Evolutionary conservation across 2,329 filamentous ascomycete genomes (phyloP).

Genomic region (Penicillium sp.): DNA sequence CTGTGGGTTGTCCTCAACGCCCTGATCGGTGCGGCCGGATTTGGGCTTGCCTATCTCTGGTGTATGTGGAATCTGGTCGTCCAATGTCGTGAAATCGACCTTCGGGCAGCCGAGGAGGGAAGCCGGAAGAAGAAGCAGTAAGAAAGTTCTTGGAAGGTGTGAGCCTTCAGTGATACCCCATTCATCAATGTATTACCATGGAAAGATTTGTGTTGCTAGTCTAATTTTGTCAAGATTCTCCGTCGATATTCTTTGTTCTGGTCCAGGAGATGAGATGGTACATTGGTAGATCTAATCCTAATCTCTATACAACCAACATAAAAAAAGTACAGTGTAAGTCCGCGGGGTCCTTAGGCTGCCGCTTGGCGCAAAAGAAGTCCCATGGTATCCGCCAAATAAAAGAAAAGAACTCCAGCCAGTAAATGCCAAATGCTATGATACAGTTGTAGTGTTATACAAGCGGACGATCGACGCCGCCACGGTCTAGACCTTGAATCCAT

Average conservation of each 20-base stretch:
- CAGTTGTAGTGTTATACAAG: conserved; percentile 26
- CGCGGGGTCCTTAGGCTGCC: neutral
- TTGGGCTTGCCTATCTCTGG: conserved; percentile 89
- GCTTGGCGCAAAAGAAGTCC: neutral
- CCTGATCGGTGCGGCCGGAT: conserved; percentile 81
- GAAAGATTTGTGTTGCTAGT: neutral
- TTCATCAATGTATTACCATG: conserved; percentile 4
- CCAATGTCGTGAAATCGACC: conserved; percentile 38
- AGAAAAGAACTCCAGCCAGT: conserved; percentile 26
- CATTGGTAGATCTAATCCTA: conserved; percentile 18
- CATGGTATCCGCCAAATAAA: conserved; percentile 20
- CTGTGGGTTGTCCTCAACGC: conserved; percentile 94
- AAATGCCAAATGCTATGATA: conserved; percentile 35
- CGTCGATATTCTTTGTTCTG: conserved; percentile 6
- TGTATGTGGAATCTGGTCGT: conserved; percentile 71
- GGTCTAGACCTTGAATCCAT: conserved; percentile 73
- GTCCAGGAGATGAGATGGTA: conserved; percentile 28
- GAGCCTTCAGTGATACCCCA: conserved; percentile 39
- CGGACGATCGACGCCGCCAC: neutral
- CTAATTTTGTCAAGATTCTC: neutral
- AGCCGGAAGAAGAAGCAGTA: conserved; percentile 45
- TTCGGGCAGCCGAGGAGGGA: conserved; percentile 34
- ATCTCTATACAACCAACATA: conserved; percentile 5
- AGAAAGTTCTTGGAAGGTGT: conserved; percentile 17
- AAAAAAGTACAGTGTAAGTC: neutral